Conservation (phyloP, 2,329 filamentous ascomycete genomes). For the Grosmannia penicillata region DNA sequence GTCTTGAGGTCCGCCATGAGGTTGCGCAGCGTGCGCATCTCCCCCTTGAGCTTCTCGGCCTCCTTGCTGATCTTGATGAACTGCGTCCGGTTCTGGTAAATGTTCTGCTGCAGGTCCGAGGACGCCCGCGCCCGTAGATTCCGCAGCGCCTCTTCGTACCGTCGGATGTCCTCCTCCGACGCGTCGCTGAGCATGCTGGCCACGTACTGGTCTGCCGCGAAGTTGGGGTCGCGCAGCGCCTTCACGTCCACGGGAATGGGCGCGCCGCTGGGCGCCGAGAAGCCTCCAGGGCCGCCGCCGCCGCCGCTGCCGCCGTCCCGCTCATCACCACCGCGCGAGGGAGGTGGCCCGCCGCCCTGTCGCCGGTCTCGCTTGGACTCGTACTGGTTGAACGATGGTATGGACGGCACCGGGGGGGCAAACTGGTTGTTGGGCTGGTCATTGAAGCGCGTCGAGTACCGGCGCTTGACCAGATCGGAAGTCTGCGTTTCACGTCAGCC, state of each 20-base stretch:
- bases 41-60: conserved; percentile 89
- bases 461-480: conserved; percentile 76
- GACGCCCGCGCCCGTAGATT: conserved; percentile 66
- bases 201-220: conserved; percentile 66
- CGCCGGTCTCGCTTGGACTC: conserved; percentile 25
- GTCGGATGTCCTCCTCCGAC: conserved; percentile 71
- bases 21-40: conserved; percentile 82
- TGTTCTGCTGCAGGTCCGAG: conserved; percentile 79
- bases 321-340: conserved; percentile 30
- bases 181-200: conserved; percentile 65
- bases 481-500: conserved; percentile 26
- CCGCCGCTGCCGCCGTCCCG: not conserved
- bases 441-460: conserved; percentile 89
- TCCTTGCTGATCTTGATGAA: conserved; percentile 99
- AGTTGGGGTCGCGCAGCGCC: conserved; percentile 62
- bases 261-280: conserved; percentile 18
- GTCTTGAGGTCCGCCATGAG: conserved; percentile 86
- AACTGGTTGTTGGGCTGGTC: conserved; percentile 61
- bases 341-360: conserved; percentile 33
- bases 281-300: not conserved
- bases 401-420: conserved; percentile 56
- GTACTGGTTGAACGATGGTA: conserved; percentile 47
- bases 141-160: conserved; percentile 62
- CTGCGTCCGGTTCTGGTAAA: conserved; percentile 92
- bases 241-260: conserved; percentile 57